Base-by-base conservation (phyloP, 1,139 yeast species). In the Ashbya aceris region DNA sequence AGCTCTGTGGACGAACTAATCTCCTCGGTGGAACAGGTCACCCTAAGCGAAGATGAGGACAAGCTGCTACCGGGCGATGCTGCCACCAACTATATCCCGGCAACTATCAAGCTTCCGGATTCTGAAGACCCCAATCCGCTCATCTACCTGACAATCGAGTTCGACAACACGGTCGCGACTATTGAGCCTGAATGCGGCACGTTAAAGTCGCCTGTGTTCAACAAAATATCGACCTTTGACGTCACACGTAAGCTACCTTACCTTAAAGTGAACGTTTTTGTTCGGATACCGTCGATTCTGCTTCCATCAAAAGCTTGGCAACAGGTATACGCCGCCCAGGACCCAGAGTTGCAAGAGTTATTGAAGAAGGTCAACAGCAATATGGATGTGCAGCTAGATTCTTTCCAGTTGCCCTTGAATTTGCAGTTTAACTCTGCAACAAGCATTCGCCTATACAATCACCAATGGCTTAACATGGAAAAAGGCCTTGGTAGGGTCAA, bases 201-300 rank as follows among this genome's bases (percentile, higher is more conserved):
- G 0, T 67, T 79, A 45, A 70, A 73, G 23, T 61, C 67, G 41
- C 85, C 89, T 2, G 69, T 70, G 17, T 91, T 95, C 79, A 89
- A 87, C 61, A 84, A 83, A 53, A 87, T 85, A 14, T 84, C 95
- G 9, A 79, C 89, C 8, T 91, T 91, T 60, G 98, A 91, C 70
- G 95, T 89, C 23, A 81, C 94, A 9, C 76, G 85, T 50, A 65
- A 52, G 60, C 63, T 63, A 58, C 78, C 70, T 55, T 76, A 64
- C 41, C 60, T 79, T 44, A 79, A 76, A 51, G 68, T 86, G 43
- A 89, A 83, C 61, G 73, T 84, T 30, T 87, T 83, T 59, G 79
- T 83, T 40, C 71, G 91, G 47, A 72, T 85, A 43, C 95, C 95
- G 8, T 77, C 79, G 20, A 69, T 78, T 45, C 67, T 83, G 53